phyloP scores from a whole-genome alignment of 1,284 basidiomycete species.

The Cryptococcus floricola region DNA sequence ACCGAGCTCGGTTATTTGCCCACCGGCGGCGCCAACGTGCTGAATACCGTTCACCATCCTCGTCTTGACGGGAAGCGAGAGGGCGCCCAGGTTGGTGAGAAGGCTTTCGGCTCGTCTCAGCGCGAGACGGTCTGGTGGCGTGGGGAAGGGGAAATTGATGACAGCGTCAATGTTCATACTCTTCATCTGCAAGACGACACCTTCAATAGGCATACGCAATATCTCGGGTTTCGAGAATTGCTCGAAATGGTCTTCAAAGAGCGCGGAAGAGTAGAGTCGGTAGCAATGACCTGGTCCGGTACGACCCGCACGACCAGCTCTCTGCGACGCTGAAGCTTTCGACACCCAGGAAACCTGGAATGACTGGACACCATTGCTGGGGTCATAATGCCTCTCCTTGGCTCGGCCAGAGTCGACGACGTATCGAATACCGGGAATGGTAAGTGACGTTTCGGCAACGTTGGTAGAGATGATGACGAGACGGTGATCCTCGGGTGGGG shows the following conservation, averaged over 20 bases:
- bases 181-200: constrained; percentile 98
- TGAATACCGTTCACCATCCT: constrained; percentile 46
- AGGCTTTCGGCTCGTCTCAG: constrained; percentile 78
- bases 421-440: constrained; percentile 71
- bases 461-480: constrained; percentile 73
- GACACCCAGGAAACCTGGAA: constrained; percentile 72
- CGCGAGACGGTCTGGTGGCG: constrained; percentile 78
- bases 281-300: constrained; percentile 77
- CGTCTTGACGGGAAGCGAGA: constrained; percentile 53
- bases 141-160: constrained; percentile 97
- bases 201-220: constrained; percentile 92
- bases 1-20: constrained; percentile 81
- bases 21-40: constrained; percentile 50
- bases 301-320: constrained; percentile 70
- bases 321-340: constrained; percentile 68
- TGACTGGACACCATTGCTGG: constrained; percentile 61
- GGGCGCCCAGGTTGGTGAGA: constrained; percentile 77
- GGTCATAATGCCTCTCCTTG: constrained; percentile 71
- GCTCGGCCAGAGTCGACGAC: constrained; percentile 72
- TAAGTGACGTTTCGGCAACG: constrained; percentile 73
- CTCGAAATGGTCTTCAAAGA: constrained; percentile 90
- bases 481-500: constrained; percentile 60
- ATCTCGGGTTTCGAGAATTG: constrained; percentile 88
- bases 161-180: constrained; percentile 97
- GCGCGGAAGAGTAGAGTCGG: constrained; percentile 65